phyloP scores from a whole-genome alignment of 495 filamentous ascomycete genomes.

The Penicillium goetzii region DNA sequence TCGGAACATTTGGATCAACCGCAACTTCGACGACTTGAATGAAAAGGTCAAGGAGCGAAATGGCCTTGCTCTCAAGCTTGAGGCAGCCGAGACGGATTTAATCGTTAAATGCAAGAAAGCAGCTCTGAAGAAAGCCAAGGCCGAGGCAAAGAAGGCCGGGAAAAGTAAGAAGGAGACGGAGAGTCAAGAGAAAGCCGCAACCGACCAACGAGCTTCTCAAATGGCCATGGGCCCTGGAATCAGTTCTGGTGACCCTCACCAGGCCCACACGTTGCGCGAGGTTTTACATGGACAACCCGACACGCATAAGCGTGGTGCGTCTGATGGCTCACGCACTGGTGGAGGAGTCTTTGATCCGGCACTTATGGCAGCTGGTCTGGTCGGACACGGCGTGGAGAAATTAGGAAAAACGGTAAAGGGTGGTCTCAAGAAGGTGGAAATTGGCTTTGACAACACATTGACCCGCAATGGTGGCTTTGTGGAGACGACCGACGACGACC shows the following conservation, averaged over 20 bases:
- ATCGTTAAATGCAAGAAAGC: slow-evolving; percentile 77
- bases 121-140: slow-evolving; percentile 66
- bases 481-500: slow-evolving; percentile 17
- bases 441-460: slow-evolving; percentile 49
- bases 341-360: slow-evolving; percentile 41
- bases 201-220: slow-evolving; percentile 60
- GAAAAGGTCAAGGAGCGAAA: slow-evolving; percentile 84
- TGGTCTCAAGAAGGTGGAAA: slow-evolving; percentile 51
- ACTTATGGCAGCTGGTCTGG: slow-evolving; percentile 48
- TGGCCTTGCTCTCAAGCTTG: slow-evolving; percentile 70
- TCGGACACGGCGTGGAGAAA: slow-evolving; percentile 66
- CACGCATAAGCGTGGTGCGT: slow-evolving; percentile 31
- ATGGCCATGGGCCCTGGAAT: slow-evolving; percentile 71
- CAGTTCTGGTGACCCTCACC: slow-evolving; percentile 82
- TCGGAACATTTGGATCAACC: slow-evolving; percentile 95
- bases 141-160: slow-evolving; percentile 65
- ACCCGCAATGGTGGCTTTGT: slow-evolving; percentile 59
- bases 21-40: slow-evolving; percentile 83
- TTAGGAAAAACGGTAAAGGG: slow-evolving; percentile 59
- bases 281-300: slow-evolving; percentile 48
- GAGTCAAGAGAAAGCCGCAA: slow-evolving; percentile 40
- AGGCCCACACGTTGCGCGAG: slow-evolving; percentile 73
- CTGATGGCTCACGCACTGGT: slow-evolving; percentile 30
- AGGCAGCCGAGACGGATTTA: slow-evolving; percentile 82
- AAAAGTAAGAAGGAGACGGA: slow-evolving; percentile 58